Base-by-base conservation (phyloP, 2,329 filamentous ascomycete genomes). In the Ophiocordyceps australis region DNA sequence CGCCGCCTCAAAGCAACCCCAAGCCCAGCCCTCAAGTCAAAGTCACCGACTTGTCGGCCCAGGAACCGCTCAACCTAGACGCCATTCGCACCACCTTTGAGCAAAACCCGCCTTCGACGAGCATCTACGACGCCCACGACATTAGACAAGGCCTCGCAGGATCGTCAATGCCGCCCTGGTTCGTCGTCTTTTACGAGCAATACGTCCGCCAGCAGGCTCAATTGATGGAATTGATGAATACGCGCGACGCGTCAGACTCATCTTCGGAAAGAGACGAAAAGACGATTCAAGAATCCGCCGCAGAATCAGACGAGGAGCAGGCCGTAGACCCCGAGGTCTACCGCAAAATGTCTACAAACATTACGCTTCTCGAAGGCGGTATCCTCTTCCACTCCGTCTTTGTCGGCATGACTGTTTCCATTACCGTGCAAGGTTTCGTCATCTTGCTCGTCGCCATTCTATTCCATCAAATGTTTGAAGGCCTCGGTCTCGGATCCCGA, bases 361-460 rank as follows among this genome's bases (percentile, higher is more conserved):
- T 79, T 35, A 65, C 77, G 5, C 60, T 83, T 3, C 62, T 83
- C 5, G 77, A 83, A 46, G 73, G 76, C 29, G 77, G 77, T 32
- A 83, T 83, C 35, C 57, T 83, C 9, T 83, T 83, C 44, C 77
- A 83, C 50, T 78, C 71, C 32, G 64, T 83, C 31, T 80, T 80
- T 43, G 74, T 80, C 29, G 74, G 74, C 30, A 75, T 79, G 59
- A 76, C 75, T 0, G 51, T 80, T 15, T 74, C 69, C 15, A 74
- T 80, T 34, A 73, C 73, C 13, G 65, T 66, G 2, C 68, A 75
- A 2, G 65, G 70, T 4, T 79, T 78, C 43, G 47, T 73, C 29
- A 57, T 79, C 15, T 59, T 80, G 4, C 56, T 79, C 7, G 52
- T 77, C 24, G 74, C 74, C 32, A 78, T 80, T 30, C 51, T 72